Percentiles rank a stretch among this genome's conserved stretches.
These are phyloP conservation scores for Zalaria sp. DNA, from an alignment of 2,329 filamentous ascomycete genomes.

Conservation along the genomic window DNA sequence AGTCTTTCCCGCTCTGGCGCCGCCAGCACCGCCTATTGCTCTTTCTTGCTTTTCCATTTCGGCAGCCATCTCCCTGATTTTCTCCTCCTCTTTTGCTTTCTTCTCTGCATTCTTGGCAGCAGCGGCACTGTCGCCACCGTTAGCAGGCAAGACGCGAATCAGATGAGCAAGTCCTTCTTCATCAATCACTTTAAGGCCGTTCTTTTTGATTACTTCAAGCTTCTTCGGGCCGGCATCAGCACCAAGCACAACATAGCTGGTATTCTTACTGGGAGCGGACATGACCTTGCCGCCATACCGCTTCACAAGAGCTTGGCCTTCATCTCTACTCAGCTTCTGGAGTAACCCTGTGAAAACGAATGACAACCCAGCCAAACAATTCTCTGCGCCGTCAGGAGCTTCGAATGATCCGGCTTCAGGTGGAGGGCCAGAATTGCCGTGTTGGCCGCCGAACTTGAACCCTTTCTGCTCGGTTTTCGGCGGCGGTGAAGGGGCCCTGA, in stretches of 20 bases:
- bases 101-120: constrained; percentile 78
- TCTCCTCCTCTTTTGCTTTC: constrained; percentile 69
- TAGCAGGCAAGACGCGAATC: constrained; percentile 65
- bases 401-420: constrained; percentile 53
- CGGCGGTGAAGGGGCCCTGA: constrained; percentile 74
- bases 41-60: constrained; percentile 75
- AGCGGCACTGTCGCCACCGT: constrained; percentile 76
- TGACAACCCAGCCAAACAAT: constrained; percentile 75
- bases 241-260: constrained; percentile 83
- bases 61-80: constrained; percentile 62
- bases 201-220: constrained; percentile 66
- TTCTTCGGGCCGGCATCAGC: constrained; percentile 89
- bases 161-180: constrained; percentile 84
- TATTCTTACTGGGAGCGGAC: constrained; percentile 75
- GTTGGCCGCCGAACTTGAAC: constrained; percentile 60
- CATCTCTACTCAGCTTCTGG: constrained; percentile 65
- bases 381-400: constrained; percentile 69
- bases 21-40: constrained; percentile 36
- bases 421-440: constrained; percentile 36
- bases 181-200: constrained; percentile 80
- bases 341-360: constrained; percentile 95
- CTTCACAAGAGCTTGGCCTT: constrained; percentile 77
- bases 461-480: constrained; percentile 49
- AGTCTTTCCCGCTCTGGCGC: constrained; percentile 19
- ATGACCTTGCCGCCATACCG: constrained; percentile 89